These are phyloP conservation scores for Hypoxylon fragiforme DNA, from an alignment of 495 filamentous ascomycete species.

Conservation along the genomic window DNA sequence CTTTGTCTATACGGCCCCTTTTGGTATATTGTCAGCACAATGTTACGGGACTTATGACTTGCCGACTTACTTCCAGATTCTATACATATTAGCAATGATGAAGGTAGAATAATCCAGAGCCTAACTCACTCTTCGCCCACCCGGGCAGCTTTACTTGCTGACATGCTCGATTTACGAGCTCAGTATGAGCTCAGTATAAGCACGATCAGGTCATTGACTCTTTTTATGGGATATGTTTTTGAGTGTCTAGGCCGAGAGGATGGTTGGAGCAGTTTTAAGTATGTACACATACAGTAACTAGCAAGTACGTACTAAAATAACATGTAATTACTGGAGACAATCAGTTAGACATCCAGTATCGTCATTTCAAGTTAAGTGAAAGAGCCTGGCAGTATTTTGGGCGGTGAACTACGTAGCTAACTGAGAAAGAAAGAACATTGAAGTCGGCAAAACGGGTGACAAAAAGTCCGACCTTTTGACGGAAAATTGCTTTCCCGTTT, in stretches of 20 bases:
- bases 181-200: constrained; percentile 2
- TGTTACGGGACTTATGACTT: not conserved
- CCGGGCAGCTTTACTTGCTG: constrained; percentile 85
- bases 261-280: no score
- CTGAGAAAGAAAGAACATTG: not conserved
- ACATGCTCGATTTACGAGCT: constrained; percentile 57
- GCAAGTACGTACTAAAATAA: no score
- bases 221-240: not conserved
- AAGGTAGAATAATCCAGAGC: not conserved
- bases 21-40: constrained; percentile 15
- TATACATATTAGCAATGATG: constrained; percentile 47
- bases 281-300: no score
- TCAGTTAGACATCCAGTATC: no score
- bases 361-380: not conserved
- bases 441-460: constrained; percentile 1
- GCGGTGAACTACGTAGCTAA: no score
- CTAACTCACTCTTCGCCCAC: constrained; percentile 95
- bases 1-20: constrained; percentile 69
- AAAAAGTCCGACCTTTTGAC: constrained; percentile 7
- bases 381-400: constrained; percentile 1
- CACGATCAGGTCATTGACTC: constrained; percentile 31
- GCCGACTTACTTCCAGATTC: constrained; percentile 92
- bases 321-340: no score
- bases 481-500: constrained; percentile 20
- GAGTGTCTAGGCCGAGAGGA: not conserved